Percentiles rank a stretch among this genome's conserved stretches.
These are phyloP conservation scores for Marasmius fiardii DNA, from an alignment of 1,284 basidiomycete species.

Conservation along the genomic window DNA sequence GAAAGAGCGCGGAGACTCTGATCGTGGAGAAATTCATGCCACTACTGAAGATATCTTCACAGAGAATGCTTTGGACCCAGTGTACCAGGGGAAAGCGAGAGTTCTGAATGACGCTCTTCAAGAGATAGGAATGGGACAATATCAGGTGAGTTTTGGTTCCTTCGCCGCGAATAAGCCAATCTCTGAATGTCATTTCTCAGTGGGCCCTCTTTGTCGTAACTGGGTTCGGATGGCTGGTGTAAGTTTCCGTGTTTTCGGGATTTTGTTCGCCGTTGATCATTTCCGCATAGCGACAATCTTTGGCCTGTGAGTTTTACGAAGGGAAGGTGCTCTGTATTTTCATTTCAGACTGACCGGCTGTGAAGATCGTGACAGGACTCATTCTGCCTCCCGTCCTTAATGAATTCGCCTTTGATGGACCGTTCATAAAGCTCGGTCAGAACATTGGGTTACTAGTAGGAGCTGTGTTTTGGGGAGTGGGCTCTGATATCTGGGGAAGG, in stretches of 20 bases:
- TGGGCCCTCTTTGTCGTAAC: slow-evolving; percentile 57
- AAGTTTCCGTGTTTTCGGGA: slow-evolving; percentile 23
- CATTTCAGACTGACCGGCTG: neutral
- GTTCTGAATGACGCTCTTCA: slow-evolving; percentile 56
- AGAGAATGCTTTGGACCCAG: slow-evolving; percentile 46
- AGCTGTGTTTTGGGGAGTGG: slow-evolving; percentile 64
- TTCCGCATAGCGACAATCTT: slow-evolving; percentile 28
- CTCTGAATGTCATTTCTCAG: slow-evolving; percentile 22
- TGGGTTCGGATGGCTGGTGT: slow-evolving; percentile 74
- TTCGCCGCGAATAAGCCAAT: neutral
- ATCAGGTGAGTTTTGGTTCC: slow-evolving; percentile 43
- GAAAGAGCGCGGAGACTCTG: neutral
- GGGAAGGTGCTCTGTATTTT: too few relatives aligned
- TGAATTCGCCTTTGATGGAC: slow-evolving; percentile 54
- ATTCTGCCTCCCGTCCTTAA: slow-evolving; percentile 54
- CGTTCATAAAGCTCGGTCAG: slow-evolving; percentile 55
- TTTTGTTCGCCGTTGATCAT: neutral
- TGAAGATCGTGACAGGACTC: slow-evolving; percentile 48
- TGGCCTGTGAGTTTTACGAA: slow-evolving; percentile 25
- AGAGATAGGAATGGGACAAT: slow-evolving; percentile 65
- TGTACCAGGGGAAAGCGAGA: slow-evolving; percentile 55
- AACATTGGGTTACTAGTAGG: slow-evolving; percentile 65
- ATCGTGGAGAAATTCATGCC: neutral
- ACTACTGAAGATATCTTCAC: slow-evolving; percentile 30
- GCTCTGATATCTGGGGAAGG: slow-evolving; percentile 62